phyloP scores from a whole-genome alignment of 257 asterid species.

The Eustoma russellianum region DNA sequence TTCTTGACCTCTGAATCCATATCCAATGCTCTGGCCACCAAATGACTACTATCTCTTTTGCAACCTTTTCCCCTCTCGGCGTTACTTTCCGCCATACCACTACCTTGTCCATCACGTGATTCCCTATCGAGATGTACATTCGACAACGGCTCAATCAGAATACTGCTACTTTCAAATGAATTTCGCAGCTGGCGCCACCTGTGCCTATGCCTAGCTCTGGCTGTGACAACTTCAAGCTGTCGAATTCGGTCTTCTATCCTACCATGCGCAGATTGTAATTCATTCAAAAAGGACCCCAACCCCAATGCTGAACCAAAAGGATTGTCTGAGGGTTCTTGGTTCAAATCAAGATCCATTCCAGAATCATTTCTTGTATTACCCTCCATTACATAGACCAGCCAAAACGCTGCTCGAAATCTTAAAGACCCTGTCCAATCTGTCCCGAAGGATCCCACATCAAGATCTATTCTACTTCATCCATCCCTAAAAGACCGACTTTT shows the following conservation, averaged over 20 bases:
- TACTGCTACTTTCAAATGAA: conserved; percentile 19
- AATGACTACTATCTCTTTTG: conserved; percentile 62
- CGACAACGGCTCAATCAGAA: conserved; percentile 18
- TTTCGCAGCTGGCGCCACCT: conserved; percentile 44
- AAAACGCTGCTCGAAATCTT: conserved; percentile 12
- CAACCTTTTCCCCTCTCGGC: conserved; percentile 40
- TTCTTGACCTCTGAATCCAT: conserved; percentile 41
- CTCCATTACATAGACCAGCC: conserved; percentile 30
- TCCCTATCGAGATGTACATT: conserved; percentile 22
- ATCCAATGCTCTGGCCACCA: conserved; percentile 76
- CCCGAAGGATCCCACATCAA: conserved; percentile 1
- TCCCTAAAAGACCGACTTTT: too few species aligned
- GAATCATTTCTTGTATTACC: conserved; percentile 43
- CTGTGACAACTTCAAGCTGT: conserved; percentile 70
- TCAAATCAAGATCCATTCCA: conserved; percentile 67
- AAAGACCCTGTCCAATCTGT: conserved; percentile 15
- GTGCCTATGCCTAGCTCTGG: conserved; percentile 66
- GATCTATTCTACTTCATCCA: too few species aligned
- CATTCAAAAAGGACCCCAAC: conserved; percentile 43
- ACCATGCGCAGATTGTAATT: conserved; percentile 45
- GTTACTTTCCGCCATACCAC: conserved; percentile 17
- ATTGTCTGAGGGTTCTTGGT: conserved; percentile 51
- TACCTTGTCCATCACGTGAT: conserved; percentile 17
- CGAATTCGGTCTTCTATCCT: conserved; percentile 72
- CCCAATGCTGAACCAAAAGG: conserved; percentile 34